Base-by-base conservation (phyloP, 1,284 basidiomycete species). In the Somion occarium region DNA sequence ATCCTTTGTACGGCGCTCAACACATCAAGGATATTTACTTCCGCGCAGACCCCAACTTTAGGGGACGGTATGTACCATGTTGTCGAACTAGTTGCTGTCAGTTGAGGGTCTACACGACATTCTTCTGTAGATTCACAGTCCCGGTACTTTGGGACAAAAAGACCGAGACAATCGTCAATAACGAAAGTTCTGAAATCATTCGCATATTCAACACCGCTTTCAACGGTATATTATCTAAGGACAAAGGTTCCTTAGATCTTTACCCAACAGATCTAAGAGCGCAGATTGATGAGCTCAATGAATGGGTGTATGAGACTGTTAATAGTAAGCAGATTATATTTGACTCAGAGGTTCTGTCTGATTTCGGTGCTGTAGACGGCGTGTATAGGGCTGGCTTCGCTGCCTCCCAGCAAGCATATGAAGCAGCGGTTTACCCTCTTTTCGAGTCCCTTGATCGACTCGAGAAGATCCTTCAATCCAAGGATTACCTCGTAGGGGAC, bases 61-160 rank as follows among this genome's bases (percentile, higher is more conserved):
- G 61, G 9, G 86, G 86, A 49, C 78, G 87, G 79, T 83, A 19
- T n/a, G 41, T 23, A 23, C 5, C n/a, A 44, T 34, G 13, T 12
- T n/a, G 19, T 12, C 25, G 2, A 12, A 20, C 5, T n/a, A n/a
- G n/a, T n/a, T n/a, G n/a, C n/a, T n/a, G n/a, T n/a, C n/a, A n/a
- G n/a, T n/a, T n/a, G n/a, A n/a, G n/a, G n/a, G n/a, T n/a, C n/a
- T n/a, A 18, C 9, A 46, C 39, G 39, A 9, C 30, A 3, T 48
- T 12, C n/a, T 11, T 12, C 82, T 82, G 48, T 76, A 56, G 85
- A 47, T 93, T 91, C 73, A 92, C 92, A 3, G 91, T 95, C 2
- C 95, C 95, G n/a, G 72, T 95, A 45, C 73, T 98, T 1, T 99
- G 93, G 92, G 97, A 98, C 74, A 96, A 87, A 74, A 91, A 97